Evolutionary conservation across 768 basidiomycete genomes (phyloP).

Genomic region (Termitomyces sp.): DNA sequence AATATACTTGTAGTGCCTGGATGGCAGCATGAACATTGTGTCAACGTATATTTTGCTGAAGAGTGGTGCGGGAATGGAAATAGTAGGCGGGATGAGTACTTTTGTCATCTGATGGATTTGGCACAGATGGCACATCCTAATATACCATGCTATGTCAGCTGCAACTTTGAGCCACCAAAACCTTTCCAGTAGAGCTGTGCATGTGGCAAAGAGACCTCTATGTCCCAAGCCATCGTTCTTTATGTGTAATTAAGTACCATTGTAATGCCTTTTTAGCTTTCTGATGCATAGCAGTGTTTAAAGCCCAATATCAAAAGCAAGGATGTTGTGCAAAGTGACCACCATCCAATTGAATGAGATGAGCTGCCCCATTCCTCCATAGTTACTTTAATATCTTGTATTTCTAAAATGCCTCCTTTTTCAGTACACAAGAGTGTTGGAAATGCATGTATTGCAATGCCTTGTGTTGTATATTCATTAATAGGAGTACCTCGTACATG

Average conservation of each 20-base stretch:
- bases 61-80: too few relatives aligned
- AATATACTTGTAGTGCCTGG: too few relatives aligned
- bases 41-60: too few relatives aligned
- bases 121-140: too few relatives aligned
- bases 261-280: constrained; percentile 5
- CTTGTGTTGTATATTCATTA: constrained; percentile 7
- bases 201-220: too few relatives aligned
- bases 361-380: constrained; percentile 9
- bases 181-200: too few relatives aligned
- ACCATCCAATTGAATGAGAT: constrained; percentile 9
- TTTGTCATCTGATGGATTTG: too few relatives aligned
- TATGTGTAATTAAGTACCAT: constrained; percentile 9
- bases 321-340: constrained; percentile 17
- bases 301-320: constrained; percentile 8
- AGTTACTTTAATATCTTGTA: neutral
- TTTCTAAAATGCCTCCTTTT: neutral
- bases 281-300: constrained; percentile 6
- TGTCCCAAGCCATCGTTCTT: too few relatives aligned
- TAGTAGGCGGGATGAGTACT: too few relatives aligned
- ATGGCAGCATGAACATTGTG: too few relatives aligned
- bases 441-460: constrained; percentile 18
- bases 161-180: too few relatives aligned
- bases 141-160: too few relatives aligned
- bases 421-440: constrained; percentile 18
- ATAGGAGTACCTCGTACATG: constrained; percentile 8